Conservation (phyloP, 2,329 filamentous ascomycete species). For the Cladophialophora immunda region DNA sequence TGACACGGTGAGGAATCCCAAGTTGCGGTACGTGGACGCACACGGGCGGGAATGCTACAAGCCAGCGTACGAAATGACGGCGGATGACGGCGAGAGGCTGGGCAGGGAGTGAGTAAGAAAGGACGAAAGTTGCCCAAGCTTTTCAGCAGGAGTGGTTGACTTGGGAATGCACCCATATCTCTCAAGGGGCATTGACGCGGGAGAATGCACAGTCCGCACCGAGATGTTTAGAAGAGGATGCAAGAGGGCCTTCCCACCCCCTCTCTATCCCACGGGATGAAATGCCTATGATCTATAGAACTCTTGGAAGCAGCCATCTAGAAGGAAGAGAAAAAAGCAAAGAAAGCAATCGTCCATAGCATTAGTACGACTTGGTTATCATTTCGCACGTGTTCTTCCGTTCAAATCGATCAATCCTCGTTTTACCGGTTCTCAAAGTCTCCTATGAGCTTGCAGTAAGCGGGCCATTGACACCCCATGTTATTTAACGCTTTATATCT, state of each 20-base stretch:
- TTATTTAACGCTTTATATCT: too few relatives aligned
- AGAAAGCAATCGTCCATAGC: too few relatives aligned
- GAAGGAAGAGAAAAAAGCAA: too few relatives aligned
- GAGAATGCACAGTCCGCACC: neutral
- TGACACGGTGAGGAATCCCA: conserved; percentile 90
- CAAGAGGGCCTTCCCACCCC: neutral
- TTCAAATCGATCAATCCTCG: too few relatives aligned
- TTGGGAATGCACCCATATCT: neutral
- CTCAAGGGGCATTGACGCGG: neutral
- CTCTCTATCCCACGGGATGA: neutral
- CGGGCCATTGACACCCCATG: too few relatives aligned
- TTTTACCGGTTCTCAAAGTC: too few relatives aligned
- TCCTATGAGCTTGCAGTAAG: too few relatives aligned
- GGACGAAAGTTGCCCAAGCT: neutral
- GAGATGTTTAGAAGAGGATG: neutral
- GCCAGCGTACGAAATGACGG: conserved; percentile 77
- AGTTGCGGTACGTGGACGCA: conserved; percentile 59
- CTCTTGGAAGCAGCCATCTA: neutral
- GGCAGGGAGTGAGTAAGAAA: conserved; percentile 67
- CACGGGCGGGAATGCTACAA: conserved; percentile 59
- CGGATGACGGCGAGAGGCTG: conserved; percentile 80
- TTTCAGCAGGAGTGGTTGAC: neutral
- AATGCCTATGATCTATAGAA: neutral
- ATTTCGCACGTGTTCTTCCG: too few relatives aligned
- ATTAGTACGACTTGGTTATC: too few relatives aligned